These are phyloP conservation scores for Coemansia sp. DNA, from an alignment of 192 early-diverging fungal species.

Conservation along the genomic window DNA sequence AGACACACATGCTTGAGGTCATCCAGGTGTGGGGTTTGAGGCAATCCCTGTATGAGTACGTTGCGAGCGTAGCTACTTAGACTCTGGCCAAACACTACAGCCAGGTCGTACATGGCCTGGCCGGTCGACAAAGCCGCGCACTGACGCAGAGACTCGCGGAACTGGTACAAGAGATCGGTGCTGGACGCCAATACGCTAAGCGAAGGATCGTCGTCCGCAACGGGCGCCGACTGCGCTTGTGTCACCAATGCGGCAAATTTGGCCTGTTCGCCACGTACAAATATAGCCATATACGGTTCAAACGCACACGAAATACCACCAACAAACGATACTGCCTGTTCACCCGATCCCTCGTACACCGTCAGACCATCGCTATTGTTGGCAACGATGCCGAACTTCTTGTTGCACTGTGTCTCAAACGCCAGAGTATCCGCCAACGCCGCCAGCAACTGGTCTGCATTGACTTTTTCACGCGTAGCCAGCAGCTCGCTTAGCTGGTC, in stretches of 20 bases:
- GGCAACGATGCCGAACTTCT: slow-evolving; percentile 66
- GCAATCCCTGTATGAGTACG: slow-evolving; percentile 71
- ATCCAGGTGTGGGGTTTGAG: slow-evolving; percentile 61
- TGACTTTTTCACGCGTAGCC: slow-evolving; percentile 57
- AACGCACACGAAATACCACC: slow-evolving; percentile 81
- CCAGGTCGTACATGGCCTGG: slow-evolving; percentile 85
- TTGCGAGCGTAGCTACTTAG: slow-evolving; percentile 77
- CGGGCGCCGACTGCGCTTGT: slow-evolving; percentile 60
- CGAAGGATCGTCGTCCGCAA: slow-evolving; percentile 57
- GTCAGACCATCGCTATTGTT: slow-evolving; percentile 1
- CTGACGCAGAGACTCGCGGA: slow-evolving; percentile 84
- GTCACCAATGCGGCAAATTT: slow-evolving; percentile 58
- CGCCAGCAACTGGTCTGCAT: slow-evolving; percentile 73
- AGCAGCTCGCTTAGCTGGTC: slow-evolving; percentile 64
- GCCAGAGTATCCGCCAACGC: slow-evolving; percentile 84
- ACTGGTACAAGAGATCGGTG: slow-evolving; percentile 90
- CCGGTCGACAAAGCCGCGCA: slow-evolving; percentile 83
- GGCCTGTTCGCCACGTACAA: slow-evolving; percentile 84
- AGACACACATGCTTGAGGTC: slow-evolving; percentile 72
- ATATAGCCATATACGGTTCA: slow-evolving; percentile 86
- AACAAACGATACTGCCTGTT: slow-evolving; percentile 57
- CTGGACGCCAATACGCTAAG: slow-evolving; percentile 78
- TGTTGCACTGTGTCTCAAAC: slow-evolving; percentile 85
- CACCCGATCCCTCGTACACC: slow-evolving; percentile 18
- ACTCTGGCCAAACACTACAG: slow-evolving; percentile 77